Evolutionary conservation across 140 eudicot species (phyloP).

Genomic region (Ambrosia hybrid): DNA sequence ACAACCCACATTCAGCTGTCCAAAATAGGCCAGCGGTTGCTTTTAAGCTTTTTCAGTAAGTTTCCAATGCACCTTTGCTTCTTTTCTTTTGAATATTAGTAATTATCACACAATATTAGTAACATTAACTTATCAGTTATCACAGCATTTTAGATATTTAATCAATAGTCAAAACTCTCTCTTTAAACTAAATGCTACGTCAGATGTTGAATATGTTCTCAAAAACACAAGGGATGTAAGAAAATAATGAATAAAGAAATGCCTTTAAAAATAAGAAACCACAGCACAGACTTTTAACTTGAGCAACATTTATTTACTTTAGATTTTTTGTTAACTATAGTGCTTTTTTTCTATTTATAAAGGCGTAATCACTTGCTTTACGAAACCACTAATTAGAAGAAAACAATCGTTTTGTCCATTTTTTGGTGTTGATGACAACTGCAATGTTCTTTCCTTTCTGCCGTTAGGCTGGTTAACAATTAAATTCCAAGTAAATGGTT

Average conservation of each 20-base stretch:
- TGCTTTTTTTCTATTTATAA: neutral
- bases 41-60: neutral
- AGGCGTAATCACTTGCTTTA: neutral
- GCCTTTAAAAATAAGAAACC: neutral
- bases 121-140: neutral
- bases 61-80: neutral
- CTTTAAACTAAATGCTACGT: neutral
- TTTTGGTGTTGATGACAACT: neutral
- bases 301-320: neutral
- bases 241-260: neutral
- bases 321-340: neutral
- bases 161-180: neutral
- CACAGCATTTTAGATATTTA: neutral
- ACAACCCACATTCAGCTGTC: too few relatives aligned
- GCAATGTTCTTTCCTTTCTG: neutral
- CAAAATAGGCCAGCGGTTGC: neutral
- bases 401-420: neutral
- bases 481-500: neutral
- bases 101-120: neutral
- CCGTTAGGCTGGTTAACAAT: neutral
- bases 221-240: neutral
- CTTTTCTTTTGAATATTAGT: neutral
- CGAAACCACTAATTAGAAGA: neutral
- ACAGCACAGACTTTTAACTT: neutral
- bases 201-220: neutral